Evolutionary conservation across 2,329 filamentous ascomycete genomes (phyloP), one percentile per base, ranked within the genome.

Genomic region (Nannizziopsis barbatae): DNA sequence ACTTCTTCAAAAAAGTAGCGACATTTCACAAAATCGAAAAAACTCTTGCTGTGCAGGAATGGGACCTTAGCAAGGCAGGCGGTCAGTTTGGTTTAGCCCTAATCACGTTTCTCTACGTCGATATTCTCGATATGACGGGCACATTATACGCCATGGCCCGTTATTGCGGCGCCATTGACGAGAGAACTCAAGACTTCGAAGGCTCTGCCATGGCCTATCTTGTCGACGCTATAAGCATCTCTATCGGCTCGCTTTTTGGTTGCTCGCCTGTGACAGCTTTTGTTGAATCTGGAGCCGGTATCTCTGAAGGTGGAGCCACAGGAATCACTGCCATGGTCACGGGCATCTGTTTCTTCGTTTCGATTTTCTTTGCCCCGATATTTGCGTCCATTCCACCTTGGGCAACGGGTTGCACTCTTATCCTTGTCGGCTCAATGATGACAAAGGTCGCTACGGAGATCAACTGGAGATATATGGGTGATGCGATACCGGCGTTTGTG

Each of bases 341-440:
- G 0, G 87, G 87, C 4, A 49, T 93, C 43, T 88, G 83, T 68
- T 94, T 94, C 72, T 83, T 94, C 70, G 79, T 93, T 61, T 79
- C 84, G 50, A 77, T 93, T 52, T 93, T 93, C 73, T 93, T 93
- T 62, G 86, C 87, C 0, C 87, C 87, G 0, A 90, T 93, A 50
- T 93, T 93, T 60, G 86, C 87, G 8, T 89, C 84, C 0, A 92
- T 93, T 50, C 87, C 87, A 3, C 82, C 86, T 0, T 93, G 86
- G 85, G 87, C 87, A 2, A 94, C 87, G 0, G 87, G 87, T 42
- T 88, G 84, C 62, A 88, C 88, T n/a, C 75, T 93, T 20, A 75
- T 94, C 56, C 79, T 94, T 35, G 86, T 94, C 47, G 87, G 87
- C n/a, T 81, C 81, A 15, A 83, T 93, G 75, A 93, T 93, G 87